These are phyloP conservation scores for Aspergillus bertholletiae DNA, from an alignment of 495 filamentous ascomycete genomes.

Conservation along the genomic window DNA sequence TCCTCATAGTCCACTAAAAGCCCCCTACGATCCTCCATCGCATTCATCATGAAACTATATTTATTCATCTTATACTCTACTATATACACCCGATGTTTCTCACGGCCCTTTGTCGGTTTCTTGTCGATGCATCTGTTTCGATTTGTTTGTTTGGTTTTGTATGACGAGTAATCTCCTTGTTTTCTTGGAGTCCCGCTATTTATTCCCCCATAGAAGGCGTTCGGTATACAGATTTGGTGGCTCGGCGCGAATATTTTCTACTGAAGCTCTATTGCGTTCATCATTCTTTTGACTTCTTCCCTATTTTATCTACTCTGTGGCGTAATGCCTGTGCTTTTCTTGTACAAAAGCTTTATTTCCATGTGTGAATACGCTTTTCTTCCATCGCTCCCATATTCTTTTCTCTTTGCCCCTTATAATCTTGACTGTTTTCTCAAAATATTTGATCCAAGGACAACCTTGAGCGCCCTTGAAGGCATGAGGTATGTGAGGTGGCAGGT, in stretches of 20 bases:
- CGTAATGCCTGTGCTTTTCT: conserved; percentile 19
- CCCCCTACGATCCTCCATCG: conserved; percentile 33
- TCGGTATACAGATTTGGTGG: conserved; percentile 37
- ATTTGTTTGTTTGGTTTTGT: conserved; percentile 21
- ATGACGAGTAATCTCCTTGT: conserved; percentile 36
- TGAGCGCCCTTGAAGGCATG: conserved; percentile 11
- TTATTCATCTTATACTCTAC: conserved; percentile 25
- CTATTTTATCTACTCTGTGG: conserved; percentile 16
- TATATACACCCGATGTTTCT: conserved; percentile 31
- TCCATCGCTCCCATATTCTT: conserved; percentile 15
- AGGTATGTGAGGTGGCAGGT: conserved; percentile 15
- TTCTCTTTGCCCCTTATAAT: conserved; percentile 13
- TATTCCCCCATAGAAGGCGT: conserved; percentile 50
- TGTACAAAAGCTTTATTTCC: conserved; percentile 41
- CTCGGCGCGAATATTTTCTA: conserved; percentile 25
- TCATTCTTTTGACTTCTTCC: conserved; percentile 8
- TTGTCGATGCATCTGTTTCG: conserved; percentile 22
- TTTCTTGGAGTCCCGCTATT: conserved; percentile 23
- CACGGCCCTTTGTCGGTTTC: conserved; percentile 26
- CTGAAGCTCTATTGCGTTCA: conserved; percentile 1
- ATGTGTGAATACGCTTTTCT: conserved; percentile 13
- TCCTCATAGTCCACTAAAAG: conserved; percentile 33
- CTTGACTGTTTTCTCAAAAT: conserved; percentile 2
- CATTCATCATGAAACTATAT: conserved; percentile 27
- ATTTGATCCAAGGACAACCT: not conserved